Evolutionary conservation across 2,329 filamentous ascomycete species (phyloP).

Genomic region (Ophiocordyceps australis): DNA sequence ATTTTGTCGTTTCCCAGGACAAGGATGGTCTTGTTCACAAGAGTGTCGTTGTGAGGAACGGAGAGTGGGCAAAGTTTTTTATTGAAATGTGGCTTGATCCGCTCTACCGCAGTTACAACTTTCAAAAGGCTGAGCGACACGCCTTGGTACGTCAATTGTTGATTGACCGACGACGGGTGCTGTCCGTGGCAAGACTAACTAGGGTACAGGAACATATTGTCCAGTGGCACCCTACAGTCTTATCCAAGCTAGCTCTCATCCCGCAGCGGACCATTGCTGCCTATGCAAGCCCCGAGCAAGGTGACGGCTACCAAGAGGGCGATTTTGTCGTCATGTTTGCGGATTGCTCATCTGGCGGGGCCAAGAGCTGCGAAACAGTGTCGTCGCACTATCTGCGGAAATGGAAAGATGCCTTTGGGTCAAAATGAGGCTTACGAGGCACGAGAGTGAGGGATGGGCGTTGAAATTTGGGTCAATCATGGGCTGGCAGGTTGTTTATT

Average conservation of each 20-base stretch:
- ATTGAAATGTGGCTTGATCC: slow-evolving; percentile 94
- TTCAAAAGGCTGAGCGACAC: slow-evolving; percentile 85
- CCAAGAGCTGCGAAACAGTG: slow-evolving; percentile 52
- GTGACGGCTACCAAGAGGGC: slow-evolving; percentile 58
- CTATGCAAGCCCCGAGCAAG: slow-evolving; percentile 41
- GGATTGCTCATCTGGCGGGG: slow-evolving; percentile 43
- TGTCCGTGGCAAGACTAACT: slow-evolving; percentile 11
- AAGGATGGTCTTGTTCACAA: slow-evolving; percentile 56
- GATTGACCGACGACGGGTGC: no score
- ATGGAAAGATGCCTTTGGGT: slow-evolving; percentile 23
- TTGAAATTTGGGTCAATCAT: not conserved
- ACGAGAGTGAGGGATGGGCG: not conserved
- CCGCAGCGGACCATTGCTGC: slow-evolving; percentile 72
- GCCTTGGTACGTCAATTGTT: slow-evolving; percentile 55
- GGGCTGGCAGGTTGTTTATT: no score
- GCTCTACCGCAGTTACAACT: slow-evolving; percentile 84
- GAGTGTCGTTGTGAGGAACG: slow-evolving; percentile 65
- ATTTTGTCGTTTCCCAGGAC: slow-evolving; percentile 75
- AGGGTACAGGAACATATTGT: slow-evolving; percentile 56
- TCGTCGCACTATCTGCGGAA: slow-evolving; percentile 33
- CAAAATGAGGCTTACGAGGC: not conserved
- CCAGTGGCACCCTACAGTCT: slow-evolving; percentile 93
- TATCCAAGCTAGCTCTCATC: slow-evolving; percentile 78
- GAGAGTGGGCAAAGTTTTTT: slow-evolving; percentile 85
- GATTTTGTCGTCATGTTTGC: slow-evolving; percentile 71